Evolutionary conservation across 495 filamentous ascomycete genomes (phyloP).

Genomic region (Penicillium parvum): DNA sequence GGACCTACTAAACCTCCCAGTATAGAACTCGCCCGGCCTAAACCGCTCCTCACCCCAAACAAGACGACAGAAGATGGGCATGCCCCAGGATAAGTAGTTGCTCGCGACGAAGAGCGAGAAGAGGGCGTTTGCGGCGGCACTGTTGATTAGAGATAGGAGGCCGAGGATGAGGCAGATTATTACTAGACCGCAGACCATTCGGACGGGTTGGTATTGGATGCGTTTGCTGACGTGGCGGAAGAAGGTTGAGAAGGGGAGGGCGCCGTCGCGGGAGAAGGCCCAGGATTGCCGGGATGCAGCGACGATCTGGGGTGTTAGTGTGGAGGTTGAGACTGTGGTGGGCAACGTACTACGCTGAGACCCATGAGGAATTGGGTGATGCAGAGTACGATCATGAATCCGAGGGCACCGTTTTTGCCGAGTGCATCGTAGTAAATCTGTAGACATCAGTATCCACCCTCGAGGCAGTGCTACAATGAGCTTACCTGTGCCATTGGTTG

Average conservation of each 20-base stretch:
- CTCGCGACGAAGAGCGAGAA: constrained; percentile 60
- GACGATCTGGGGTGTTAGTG: constrained; percentile 33
- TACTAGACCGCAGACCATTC: constrained; percentile 56
- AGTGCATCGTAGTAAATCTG: constrained; percentile 43
- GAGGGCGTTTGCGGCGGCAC: constrained; percentile 54
- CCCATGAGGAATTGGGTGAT: constrained; percentile 42
- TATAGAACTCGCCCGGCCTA: constrained; percentile 47
- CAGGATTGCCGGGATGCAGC: constrained; percentile 55
- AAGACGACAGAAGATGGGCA: constrained; percentile 57
- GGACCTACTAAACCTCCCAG: constrained; percentile 39
- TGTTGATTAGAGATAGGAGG: constrained; percentile 53
- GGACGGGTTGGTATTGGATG: constrained; percentile 57
- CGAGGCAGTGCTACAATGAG: too few species aligned
- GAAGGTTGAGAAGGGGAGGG: constrained; percentile 58
- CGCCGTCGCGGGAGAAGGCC: constrained; percentile 58
- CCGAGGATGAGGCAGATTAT: constrained; percentile 53
- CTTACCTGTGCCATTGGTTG: constrained; percentile 45
- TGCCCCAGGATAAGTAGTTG: constrained; percentile 59
- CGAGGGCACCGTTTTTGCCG: constrained; percentile 38
- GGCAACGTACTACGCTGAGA: constrained; percentile 29
- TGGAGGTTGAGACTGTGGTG: background rate
- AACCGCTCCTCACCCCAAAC: constrained; percentile 60
- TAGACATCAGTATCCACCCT: background rate
- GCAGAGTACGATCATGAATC: constrained; percentile 41
- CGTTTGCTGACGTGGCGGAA: constrained; percentile 53